Base-by-base conservation (phyloP, 2,329 filamentous ascomycete species). In the Cladosporium sp. region DNA sequence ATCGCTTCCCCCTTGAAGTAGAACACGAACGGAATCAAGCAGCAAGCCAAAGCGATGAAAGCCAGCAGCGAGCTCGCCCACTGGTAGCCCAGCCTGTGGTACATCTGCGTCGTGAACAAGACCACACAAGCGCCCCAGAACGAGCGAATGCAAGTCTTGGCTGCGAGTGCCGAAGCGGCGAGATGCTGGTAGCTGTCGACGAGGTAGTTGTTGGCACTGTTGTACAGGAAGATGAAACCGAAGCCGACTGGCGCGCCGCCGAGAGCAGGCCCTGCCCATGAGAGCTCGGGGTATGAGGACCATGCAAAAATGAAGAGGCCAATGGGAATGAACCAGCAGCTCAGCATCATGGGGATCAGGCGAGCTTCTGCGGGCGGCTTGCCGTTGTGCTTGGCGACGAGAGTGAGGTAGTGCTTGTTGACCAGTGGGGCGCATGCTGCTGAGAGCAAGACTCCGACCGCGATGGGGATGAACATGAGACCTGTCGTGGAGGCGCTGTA, bases 31-130 rank as follows among this genome's bases (percentile, higher is more conserved):
- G 70, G 69, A 9, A 64, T 62, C 4, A 69, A 67, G 20, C 67
- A 59, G 12, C 70, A 59, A 0, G 84, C 87, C 5, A 95, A 76
- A 15, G 82, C 84, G 65, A 95, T 80, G 66, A 92, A 92, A 9
- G 70, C 75, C 20, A 77, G 66, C 28, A 77, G 63, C 9, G 69
- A 72, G 0, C 72, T 73, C 2, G 74, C 74, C 74, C 74, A 77
- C 8, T 70, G 70, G 15, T 70, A 69, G 0, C 72, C 72, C 3
- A 76, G 65, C 3, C 60, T 55, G 20, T 66, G 60, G 39, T 64
- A 68, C 66, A 68, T 75, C 50, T 75, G 73, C 5, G 71, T 62
- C 0, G 73, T 74, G 54, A 75, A 75, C 9, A 75, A 60, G 1
- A 74, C 72, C 22, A 72, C 72, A 3, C 67, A 67, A 3, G 70